Conservation (phyloP, 2,329 filamentous ascomycete species). For the Pestalotiopsis sp. region DNA sequence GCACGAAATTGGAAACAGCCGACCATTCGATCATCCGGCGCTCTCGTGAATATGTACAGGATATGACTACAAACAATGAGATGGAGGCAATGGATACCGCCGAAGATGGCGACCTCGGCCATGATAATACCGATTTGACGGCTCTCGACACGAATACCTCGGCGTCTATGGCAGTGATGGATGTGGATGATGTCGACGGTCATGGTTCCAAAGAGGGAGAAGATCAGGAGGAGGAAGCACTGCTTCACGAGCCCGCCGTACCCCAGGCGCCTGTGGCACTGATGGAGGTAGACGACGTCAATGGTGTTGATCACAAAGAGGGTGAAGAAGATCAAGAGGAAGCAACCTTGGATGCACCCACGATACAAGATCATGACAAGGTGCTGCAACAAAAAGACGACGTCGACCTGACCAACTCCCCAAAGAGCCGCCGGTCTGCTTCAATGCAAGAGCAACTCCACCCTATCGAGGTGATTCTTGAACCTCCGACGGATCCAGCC, state of each 20-base stretch:
- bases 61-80: not conserved
- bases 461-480: slow-evolving; percentile 32
- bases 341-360: not conserved
- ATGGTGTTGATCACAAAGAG: not conserved
- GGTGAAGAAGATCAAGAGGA: not conserved
- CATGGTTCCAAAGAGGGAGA: not conserved
- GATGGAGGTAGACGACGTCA: not conserved
- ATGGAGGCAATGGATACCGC: not conserved
- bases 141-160: not conserved
- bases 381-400: not conserved
- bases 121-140: not conserved
- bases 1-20: not conserved
- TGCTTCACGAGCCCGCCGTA: too few relatives aligned
- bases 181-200: not conserved
- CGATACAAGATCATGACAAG: not conserved
- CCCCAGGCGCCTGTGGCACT: too few relatives aligned
- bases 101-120: not conserved
- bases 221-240: not conserved
- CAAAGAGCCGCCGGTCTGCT: not conserved
- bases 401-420: not conserved
- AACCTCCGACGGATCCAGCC: slow-evolving; percentile 25
- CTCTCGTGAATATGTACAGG: not conserved
- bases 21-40: not conserved
- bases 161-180: not conserved
- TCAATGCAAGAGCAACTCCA: slow-evolving; percentile 14